A percentile compares a stretch with the other conserved stretches of the same genome.
Evolutionary conservation across 225 moss, liverwort and hornwort genomes (phyloP).

Genomic region (Polytrichum formosum): DNA sequence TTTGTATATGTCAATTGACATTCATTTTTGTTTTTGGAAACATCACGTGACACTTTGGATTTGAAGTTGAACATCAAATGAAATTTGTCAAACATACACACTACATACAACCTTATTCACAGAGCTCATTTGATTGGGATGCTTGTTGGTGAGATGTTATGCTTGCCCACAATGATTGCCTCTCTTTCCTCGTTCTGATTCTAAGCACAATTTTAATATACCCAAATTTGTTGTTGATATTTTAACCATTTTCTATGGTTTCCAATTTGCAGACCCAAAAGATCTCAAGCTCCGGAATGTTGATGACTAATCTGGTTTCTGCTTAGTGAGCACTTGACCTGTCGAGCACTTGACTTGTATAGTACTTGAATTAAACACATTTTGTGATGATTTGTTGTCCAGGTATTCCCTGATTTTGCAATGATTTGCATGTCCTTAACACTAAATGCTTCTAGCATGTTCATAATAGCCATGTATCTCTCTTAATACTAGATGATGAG

Average conservation of each 20-base stretch:
- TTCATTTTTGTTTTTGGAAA: too few relatives aligned
- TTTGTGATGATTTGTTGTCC: background rate
- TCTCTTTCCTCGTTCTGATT: background rate
- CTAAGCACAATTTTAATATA: too few relatives aligned
- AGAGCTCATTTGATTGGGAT: constrained; percentile 66
- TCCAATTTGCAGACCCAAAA: constrained; percentile 50
- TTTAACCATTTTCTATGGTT: too few relatives aligned
- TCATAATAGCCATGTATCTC: too few relatives aligned
- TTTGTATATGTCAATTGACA: too few relatives aligned
- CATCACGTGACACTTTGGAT: too few relatives aligned
- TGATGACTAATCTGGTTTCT: constrained; percentile 70
- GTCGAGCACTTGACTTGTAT: background rate
- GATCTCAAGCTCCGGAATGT: constrained; percentile 71
- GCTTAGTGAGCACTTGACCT: constrained; percentile 45
- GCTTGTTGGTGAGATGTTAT: constrained; percentile 55
- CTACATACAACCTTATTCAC: constrained; percentile 73
- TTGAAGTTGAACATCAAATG: too few relatives aligned
- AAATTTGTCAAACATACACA: too few relatives aligned
- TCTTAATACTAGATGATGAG: too few relatives aligned
- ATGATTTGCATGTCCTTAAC: too few relatives aligned
- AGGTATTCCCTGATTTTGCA: background rate
- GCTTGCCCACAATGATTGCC: background rate
- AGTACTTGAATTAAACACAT: background rate
- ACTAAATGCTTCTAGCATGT: too few relatives aligned
- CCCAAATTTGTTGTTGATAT: too few relatives aligned